Evolutionary conservation across 2,329 filamentous ascomycete genomes (phyloP).

Genomic region (Westerdykella sp.): DNA sequence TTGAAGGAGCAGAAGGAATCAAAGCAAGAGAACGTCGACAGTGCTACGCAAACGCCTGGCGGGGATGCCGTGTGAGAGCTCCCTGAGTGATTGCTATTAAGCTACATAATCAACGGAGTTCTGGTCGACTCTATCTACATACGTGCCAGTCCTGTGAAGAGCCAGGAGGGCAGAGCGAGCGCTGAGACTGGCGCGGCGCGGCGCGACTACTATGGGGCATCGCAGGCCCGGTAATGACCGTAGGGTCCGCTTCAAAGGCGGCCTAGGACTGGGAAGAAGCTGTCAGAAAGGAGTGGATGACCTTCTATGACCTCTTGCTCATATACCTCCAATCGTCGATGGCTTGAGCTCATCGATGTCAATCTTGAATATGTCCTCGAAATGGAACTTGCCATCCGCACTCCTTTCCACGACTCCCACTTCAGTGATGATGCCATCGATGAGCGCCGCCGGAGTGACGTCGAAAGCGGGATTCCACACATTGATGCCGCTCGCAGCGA

Average conservation of each 20-base stretch:
- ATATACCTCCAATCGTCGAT: constrained; percentile 30
- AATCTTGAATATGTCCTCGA: constrained; percentile 40
- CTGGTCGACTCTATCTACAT: too few relatives aligned
- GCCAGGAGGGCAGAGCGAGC: too few relatives aligned
- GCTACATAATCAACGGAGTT: too few relatives aligned
- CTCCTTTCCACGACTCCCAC: constrained; percentile 78
- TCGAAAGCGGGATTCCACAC: constrained; percentile 99
- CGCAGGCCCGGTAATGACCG: too few relatives aligned
- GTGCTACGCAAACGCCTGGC: too few relatives aligned
- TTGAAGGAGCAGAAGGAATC: constrained; percentile 14
- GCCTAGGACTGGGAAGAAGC: background rate
- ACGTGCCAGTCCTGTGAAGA: too few relatives aligned
- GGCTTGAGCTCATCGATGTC: constrained; percentile 20
- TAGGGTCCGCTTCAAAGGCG: background rate
- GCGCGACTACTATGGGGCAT: too few relatives aligned
- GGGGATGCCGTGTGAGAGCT: too few relatives aligned
- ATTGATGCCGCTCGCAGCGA: constrained; percentile 66
- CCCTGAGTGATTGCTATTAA: too few relatives aligned
- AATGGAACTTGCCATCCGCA: constrained; percentile 60
- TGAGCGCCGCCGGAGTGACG: constrained; percentile 79
- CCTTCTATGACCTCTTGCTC: background rate
- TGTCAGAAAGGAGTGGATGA: background rate
- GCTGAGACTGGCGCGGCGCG: too few relatives aligned
- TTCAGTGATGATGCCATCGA: constrained; percentile 93
- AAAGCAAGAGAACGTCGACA: too few relatives aligned